Evolutionary conservation across 2,329 filamentous ascomycete species (phyloP), one percentile per base, ranked within the genome.

Genomic region (Epichloe gansuensis): DNA sequence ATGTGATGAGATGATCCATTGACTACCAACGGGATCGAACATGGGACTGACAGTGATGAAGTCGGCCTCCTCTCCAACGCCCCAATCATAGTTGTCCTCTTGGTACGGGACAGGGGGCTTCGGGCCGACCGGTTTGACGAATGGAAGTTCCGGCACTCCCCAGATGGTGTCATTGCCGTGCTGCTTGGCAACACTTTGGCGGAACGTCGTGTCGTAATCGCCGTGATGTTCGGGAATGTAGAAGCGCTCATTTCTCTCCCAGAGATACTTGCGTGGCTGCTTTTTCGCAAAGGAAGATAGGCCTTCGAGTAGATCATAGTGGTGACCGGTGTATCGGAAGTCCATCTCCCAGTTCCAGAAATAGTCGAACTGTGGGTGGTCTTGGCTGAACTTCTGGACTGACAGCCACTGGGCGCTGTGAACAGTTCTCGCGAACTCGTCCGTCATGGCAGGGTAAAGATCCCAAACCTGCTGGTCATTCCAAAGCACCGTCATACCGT

Each of bases 281-380:
- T 74, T 75, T 64, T 75, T 77, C 27, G 78, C 78, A 69, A 87
- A 88, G 1, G 74, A 66, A 23, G 70, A 68, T 7, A 89, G 67
- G 55, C 82, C 82, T 58, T 84, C 77, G 43, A 89, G 77, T 57
- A 91, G 79, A 59, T 91, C 84, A 66, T 91, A 90, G 68, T 89
- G 83, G 56, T 93, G 86, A 8, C 87, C 87, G 0, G 82, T 88
- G 61, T 85, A 85, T 47, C 88, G 77, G 35, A 84, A 82, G 62
- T 93, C 87, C 68, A 89, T 86, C 63, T 93, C 88, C 87, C 86
- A 90, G 64, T 91, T 90, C 86, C 87, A 93, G 58, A 89, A 75
- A 60, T 79, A 89, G 58, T 90, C 85, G 57, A 87, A 93, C 60
- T 91, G 81, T 0, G 85, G 85, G 60, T 89, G 83, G 48, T 85